Evolutionary conservation across 805 yeast species (phyloP).

Genomic region (Wickerhamomyces subpelliculosus): DNA sequence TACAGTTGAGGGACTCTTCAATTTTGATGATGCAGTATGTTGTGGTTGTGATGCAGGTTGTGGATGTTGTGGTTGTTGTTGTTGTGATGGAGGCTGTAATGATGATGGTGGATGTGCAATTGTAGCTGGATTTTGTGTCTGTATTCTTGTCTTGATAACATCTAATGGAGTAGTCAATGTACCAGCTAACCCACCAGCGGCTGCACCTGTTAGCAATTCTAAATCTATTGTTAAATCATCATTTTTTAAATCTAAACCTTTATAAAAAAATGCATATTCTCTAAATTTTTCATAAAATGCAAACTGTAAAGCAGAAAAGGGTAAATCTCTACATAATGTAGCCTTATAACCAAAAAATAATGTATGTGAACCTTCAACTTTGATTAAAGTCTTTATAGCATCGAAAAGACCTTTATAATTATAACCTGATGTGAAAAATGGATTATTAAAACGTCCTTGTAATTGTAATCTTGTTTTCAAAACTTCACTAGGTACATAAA

Average conservation of each 20-base stretch:
- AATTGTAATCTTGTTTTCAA: slow-evolving; percentile 87
- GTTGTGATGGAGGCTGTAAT: slow-evolving; percentile 9
- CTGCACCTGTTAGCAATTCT: slow-evolving; percentile 86
- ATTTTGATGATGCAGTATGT: background rate
- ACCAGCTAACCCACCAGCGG: slow-evolving; percentile 94
- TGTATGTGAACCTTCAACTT: slow-evolving; percentile 67
- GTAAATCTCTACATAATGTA: slow-evolving; percentile 85
- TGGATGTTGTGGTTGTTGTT: slow-evolving; percentile 19
- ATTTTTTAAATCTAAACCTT: slow-evolving; percentile 19
- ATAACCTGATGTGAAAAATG: slow-evolving; percentile 73
- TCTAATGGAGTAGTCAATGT: slow-evolving; percentile 84
- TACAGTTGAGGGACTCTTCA: slow-evolving; percentile 2
- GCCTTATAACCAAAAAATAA: slow-evolving; percentile 91
- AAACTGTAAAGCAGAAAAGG: slow-evolving; percentile 92
- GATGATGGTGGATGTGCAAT: slow-evolving; percentile 1
- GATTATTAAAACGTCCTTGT: slow-evolving; percentile 84
- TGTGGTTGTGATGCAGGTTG: background rate
- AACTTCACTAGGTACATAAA: slow-evolving; percentile 94
- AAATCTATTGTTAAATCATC: slow-evolving; percentile 45
- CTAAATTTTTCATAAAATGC: slow-evolving; percentile 89
- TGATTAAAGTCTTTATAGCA: slow-evolving; percentile 60
- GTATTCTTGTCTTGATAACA: slow-evolving; percentile 87
- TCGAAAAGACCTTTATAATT: slow-evolving; percentile 71
- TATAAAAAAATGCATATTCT: slow-evolving; percentile 43
- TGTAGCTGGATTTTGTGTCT: slow-evolving; percentile 67